Evolutionary conservation across 1,284 basidiomycete genomes (phyloP).

Genomic region (Ustilago trichophora): DNA sequence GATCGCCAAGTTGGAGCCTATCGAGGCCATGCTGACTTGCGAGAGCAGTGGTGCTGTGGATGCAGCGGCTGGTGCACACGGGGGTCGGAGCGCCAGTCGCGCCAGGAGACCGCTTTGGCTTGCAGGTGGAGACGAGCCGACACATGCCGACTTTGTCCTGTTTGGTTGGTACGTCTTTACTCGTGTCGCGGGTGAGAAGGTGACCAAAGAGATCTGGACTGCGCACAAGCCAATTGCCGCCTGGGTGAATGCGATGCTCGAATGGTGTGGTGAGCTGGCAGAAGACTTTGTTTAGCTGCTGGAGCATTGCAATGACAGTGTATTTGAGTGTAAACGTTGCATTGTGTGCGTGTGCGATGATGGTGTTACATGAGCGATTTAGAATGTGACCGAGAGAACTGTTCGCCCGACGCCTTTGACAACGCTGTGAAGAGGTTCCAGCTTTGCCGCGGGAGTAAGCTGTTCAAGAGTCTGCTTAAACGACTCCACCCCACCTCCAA

Average conservation of each 20-base stretch:
- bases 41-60: no score
- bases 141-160: conserved; percentile 55
- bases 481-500: conserved; percentile 84
- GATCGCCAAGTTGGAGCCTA: conserved; percentile 30
- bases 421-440: conserved; percentile 20
- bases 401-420: conserved; percentile 52
- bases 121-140: conserved; percentile 46
- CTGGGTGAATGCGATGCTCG: conserved; percentile 49
- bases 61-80: no score
- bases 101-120: conserved; percentile 29
- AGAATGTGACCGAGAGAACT: conserved; percentile 45
- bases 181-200: conserved; percentile 28
- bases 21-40: conserved; percentile 36
- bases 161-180: conserved; percentile 54
- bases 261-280: conserved; percentile 43
- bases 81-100: conserved; percentile 7
- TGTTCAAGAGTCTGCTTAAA: conserved; percentile 73
- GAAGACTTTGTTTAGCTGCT: conserved; percentile 37
- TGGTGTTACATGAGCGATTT: background rate
- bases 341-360: background rate
- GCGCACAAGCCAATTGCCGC: conserved; percentile 27
- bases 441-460: conserved; percentile 2
- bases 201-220: conserved; percentile 45
- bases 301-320: no score
- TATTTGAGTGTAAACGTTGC: background rate